Evolutionary conservation across 164 flowering plant species (phyloP).

Genomic region (Magnolia officinalis): DNA sequence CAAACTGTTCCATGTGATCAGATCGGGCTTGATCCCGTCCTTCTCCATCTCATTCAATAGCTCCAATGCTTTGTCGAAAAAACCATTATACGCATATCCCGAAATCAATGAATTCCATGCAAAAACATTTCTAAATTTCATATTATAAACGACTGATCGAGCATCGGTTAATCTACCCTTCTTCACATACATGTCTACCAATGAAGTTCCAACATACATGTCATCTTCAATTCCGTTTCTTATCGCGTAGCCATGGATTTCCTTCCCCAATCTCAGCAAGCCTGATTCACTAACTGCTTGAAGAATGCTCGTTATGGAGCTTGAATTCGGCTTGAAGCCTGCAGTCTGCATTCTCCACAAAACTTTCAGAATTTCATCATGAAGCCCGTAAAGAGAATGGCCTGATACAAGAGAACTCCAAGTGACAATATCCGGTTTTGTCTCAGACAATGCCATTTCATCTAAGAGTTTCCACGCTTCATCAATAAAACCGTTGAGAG

Average conservation of each 20-base stretch:
- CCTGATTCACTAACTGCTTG: constrained; percentile 47
- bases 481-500: constrained; percentile 39
- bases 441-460: constrained; percentile 33
- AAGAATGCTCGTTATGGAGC: constrained; percentile 45
- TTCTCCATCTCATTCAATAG: constrained; percentile 41
- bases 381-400: constrained; percentile 38
- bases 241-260: constrained; percentile 48
- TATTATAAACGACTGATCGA: constrained; percentile 31
- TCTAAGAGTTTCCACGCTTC: constrained; percentile 46
- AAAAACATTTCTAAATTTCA: constrained; percentile 42
- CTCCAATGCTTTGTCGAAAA: constrained; percentile 33
- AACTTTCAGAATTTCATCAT: constrained; percentile 30
- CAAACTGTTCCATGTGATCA: constrained; percentile 59
- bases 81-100: constrained; percentile 52
- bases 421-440: constrained; percentile 52
- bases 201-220: constrained; percentile 47
- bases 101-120: constrained; percentile 63
- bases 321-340: constrained; percentile 47
- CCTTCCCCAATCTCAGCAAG: constrained; percentile 39
- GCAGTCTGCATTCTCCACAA: constrained; percentile 38
- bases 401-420: constrained; percentile 69
- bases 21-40: constrained; percentile 50
- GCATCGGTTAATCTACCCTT: constrained; percentile 35
- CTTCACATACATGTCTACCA: constrained; percentile 72
- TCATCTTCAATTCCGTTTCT: constrained; percentile 50